Conservation (phyloP, 768 basidiomycete species). For the Pholiota microspora region DNA sequence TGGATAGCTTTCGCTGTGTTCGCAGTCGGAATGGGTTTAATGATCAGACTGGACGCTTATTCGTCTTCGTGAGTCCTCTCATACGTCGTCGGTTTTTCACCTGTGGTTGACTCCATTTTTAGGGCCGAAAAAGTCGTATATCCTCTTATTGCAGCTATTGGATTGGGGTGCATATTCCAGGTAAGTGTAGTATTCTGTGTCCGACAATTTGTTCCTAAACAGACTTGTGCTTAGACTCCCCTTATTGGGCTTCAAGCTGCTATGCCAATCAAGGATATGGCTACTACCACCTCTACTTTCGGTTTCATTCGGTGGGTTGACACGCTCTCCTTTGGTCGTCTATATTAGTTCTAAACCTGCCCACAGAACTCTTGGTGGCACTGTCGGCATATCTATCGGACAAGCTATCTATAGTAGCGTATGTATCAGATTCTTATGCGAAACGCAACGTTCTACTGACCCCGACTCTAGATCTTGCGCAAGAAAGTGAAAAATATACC, state of each 20-base stretch:
- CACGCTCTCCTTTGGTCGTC: conserved; percentile 5
- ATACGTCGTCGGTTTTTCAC: neutral
- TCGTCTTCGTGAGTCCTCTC: conserved; percentile 46
- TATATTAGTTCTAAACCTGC: neutral
- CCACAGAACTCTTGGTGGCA: conserved; percentile 76
- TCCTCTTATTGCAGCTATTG: conserved; percentile 64
- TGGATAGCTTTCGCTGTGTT: conserved; percentile 60
- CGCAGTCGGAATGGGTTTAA: conserved; percentile 67
- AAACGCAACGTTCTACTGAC: neutral
- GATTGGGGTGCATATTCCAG: conserved; percentile 67
- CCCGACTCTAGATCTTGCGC: conserved; percentile 27
- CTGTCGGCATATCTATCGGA: conserved; percentile 71
- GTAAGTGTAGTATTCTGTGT: conserved; percentile 20
- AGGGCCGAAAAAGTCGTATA: conserved; percentile 67
- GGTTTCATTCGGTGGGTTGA: conserved; percentile 59
- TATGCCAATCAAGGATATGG: conserved; percentile 88
- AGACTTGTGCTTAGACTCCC: conserved; percentile 53
- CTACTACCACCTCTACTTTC: conserved; percentile 71
- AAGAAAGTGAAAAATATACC: conserved; percentile 37
- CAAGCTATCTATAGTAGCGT: conserved; percentile 69
- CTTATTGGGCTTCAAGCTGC: conserved; percentile 78
- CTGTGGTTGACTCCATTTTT: conserved; percentile 8
- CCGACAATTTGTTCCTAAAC: neutral
- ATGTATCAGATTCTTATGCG: conserved; percentile 19
- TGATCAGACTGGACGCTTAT: conserved; percentile 61